These are phyloP conservation scores for Casuarina cunninghamiana DNA, from an alignment of 306 rosid genomes.

Conservation along the genomic window DNA sequence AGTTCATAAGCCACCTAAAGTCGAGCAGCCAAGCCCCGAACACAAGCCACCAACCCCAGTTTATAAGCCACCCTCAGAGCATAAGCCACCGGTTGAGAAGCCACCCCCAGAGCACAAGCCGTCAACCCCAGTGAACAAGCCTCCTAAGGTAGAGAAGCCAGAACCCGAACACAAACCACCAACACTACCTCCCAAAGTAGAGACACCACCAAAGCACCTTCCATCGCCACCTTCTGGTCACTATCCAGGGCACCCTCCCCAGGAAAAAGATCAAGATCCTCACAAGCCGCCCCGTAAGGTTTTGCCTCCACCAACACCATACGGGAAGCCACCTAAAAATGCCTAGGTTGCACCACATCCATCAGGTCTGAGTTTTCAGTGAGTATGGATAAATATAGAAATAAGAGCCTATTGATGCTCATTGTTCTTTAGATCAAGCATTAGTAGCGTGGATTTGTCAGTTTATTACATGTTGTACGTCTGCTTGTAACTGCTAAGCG, in stretches of 20 bases:
- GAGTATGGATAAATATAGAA: no score
- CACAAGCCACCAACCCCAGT: no score
- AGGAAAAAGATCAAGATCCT: not conserved
- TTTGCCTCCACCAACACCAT: not conserved
- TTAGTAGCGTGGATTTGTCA: no score
- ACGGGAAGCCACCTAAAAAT: not conserved
- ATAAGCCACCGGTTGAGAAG: not conserved
- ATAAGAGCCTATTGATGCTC: no score
- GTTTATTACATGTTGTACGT: no score
- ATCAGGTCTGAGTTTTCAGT: no score
- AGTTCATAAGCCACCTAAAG: not conserved
- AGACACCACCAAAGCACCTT: not conserved
- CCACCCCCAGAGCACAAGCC: no score
- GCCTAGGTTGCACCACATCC: no score
- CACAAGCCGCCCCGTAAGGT: not conserved
- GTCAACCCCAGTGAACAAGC: not conserved
- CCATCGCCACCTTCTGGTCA: slow-evolving; percentile 21
- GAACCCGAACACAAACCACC: not conserved
- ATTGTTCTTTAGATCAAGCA: no score
- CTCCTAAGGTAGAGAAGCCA: not conserved
- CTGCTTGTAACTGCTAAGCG: no score
- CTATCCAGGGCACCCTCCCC: slow-evolving; percentile 16
- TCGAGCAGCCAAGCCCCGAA: no score
- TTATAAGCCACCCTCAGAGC: not conserved
- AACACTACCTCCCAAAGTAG: not conserved